Evolutionary conservation across 2,329 filamentous ascomycete species (phyloP).

Genomic region (Shiraia sp.): DNA sequence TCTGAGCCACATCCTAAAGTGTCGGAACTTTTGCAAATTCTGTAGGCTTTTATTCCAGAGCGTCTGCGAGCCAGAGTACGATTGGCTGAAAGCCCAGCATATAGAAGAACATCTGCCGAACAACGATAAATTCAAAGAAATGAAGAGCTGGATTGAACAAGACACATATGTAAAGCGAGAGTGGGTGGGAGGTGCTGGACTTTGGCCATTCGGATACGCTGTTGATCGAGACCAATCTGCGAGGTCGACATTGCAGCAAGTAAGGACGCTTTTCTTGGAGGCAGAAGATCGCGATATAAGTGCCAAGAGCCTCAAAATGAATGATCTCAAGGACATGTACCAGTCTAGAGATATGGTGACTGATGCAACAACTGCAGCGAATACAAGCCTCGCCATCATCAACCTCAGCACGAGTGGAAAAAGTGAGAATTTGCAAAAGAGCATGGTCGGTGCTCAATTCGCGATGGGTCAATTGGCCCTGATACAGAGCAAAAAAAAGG

Average conservation of each 20-base stretch:
- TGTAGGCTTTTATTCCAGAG: conserved; percentile 1
- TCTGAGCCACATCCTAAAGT: conserved; percentile 1
- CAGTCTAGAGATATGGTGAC: background rate
- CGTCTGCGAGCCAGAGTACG: conserved; percentile 4
- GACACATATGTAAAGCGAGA: conserved; percentile 3
- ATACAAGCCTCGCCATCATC: background rate
- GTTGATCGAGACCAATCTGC: conserved; percentile 1
- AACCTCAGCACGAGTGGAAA: background rate
- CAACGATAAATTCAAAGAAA: background rate
- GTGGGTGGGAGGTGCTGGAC: conserved; percentile 3
- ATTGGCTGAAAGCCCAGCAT: conserved; percentile 3
- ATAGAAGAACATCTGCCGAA: conserved; percentile 1
- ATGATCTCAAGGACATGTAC: background rate
- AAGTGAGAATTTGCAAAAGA: background rate
- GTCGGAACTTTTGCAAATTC: background rate
- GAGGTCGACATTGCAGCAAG: conserved; percentile 2
- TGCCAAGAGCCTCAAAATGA: background rate
- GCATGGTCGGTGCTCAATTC: background rate
- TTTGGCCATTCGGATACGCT: conserved; percentile 6
- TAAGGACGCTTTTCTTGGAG: conserved; percentile 2
- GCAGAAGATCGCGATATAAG: background rate
- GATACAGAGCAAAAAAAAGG: background rate
- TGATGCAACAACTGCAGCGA: background rate
- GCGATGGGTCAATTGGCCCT: background rate
- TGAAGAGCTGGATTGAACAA: background rate